Conservation (phyloP, 768 basidiomycete genomes). For the Terana coerulea region DNA sequence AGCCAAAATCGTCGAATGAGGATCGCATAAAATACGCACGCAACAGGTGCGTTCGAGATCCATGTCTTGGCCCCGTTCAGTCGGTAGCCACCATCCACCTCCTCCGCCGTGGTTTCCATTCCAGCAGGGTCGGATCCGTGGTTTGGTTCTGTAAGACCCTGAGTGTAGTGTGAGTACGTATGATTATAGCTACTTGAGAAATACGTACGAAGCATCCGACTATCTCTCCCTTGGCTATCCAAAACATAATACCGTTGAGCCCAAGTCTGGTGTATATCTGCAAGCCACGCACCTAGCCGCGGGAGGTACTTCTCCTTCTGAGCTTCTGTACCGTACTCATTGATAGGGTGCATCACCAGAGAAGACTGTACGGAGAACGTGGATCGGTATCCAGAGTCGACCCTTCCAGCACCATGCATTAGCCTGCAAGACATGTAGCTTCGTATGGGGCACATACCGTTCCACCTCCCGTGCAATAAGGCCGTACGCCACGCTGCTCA, state of each 20-base stretch:
- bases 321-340: conserved; percentile 82
- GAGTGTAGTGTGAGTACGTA: not conserved
- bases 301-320: conserved; percentile 94
- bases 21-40: conserved; percentile 42
- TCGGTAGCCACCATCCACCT: conserved; percentile 80
- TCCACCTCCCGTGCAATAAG: conserved; percentile 93
- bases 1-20: not conserved
- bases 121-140: conserved; percentile 96
- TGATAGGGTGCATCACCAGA: conserved; percentile 92
- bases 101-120: conserved; percentile 93
- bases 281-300: conserved; percentile 51
- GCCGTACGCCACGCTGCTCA: conserved; percentile 89
- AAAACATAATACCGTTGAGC: not conserved
- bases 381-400: conserved; percentile 96
- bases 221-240: conserved; percentile 74
- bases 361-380: conserved; percentile 95
- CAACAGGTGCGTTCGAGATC: conserved; percentile 93
- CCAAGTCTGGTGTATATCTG: not conserved
- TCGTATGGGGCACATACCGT: conserved; percentile 41
- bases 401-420: conserved; percentile 39
- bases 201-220: conserved; percentile 86
- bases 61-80: conserved; percentile 94
- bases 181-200: not conserved
- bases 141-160: conserved; percentile 96
- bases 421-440: not conserved